phyloP scores from a whole-genome alignment of 1,284 basidiomycete species.

The Tetrapyrgos nigripes region DNA sequence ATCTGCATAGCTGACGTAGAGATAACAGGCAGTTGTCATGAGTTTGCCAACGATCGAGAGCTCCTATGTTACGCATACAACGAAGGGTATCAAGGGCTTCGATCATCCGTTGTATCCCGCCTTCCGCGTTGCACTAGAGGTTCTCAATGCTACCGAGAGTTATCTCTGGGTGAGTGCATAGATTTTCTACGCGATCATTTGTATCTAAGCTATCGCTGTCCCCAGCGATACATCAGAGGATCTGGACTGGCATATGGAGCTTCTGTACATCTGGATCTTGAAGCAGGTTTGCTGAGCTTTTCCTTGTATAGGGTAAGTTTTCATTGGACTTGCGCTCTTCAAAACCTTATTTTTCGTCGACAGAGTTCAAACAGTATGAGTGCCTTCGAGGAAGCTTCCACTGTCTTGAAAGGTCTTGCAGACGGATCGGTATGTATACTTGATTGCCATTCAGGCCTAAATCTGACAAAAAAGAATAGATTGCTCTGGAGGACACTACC shows the following conservation, averaged over 20 bases:
- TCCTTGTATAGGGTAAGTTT: slow-evolving; percentile 78
- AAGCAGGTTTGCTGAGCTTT: slow-evolving; percentile 86
- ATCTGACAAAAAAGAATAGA: slow-evolving; percentile 48
- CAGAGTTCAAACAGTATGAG: slow-evolving; percentile 89
- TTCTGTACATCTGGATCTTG: slow-evolving; percentile 78
- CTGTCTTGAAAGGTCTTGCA: slow-evolving; percentile 77
- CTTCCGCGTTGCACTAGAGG: slow-evolving; percentile 84
- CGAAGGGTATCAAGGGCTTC: slow-evolving; percentile 83
- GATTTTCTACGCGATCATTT: neutral
- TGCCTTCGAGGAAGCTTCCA: slow-evolving; percentile 84
- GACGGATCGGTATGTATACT: slow-evolving; percentile 75
- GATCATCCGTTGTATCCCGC: slow-evolving; percentile 87
- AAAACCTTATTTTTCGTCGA: neutral
- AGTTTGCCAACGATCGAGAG: slow-evolving; percentile 95
- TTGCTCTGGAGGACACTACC: slow-evolving; percentile 82
- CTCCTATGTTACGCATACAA: slow-evolving; percentile 84
- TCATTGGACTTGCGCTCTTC: neutral
- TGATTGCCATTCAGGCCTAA: slow-evolving; percentile 14
- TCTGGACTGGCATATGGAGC: slow-evolving; percentile 96
- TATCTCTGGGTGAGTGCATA: slow-evolving; percentile 83
- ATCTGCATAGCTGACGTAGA: too few species aligned
- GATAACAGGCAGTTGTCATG: slow-evolving; percentile 78
- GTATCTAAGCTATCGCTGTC: slow-evolving; percentile 2
- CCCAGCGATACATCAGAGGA: slow-evolving; percentile 84
- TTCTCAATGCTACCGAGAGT: slow-evolving; percentile 94